These are phyloP conservation scores for Globisporangium cederbergense DNA, from an alignment of 352 stramenopile genomes.

Conservation along the genomic window DNA sequence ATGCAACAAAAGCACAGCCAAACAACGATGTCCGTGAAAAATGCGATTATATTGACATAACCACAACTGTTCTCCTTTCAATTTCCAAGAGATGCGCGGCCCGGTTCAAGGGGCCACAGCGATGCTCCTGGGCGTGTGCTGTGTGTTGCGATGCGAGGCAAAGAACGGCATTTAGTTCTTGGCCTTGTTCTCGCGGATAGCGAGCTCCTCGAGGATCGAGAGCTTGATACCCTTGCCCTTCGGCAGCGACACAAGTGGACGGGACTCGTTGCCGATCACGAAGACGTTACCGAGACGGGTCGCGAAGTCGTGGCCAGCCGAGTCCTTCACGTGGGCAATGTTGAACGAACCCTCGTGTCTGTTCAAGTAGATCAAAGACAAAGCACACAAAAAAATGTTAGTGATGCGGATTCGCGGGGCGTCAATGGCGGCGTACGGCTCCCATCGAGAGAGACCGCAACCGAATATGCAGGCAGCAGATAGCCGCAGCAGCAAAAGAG, in stretches of 20 bases:
- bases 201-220: constrained; percentile 96
- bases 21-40: not conserved
- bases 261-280: constrained; percentile 92
- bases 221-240: constrained; percentile 99
- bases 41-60: constrained; percentile 9
- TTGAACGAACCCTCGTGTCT: constrained; percentile 99
- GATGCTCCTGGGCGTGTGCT: constrained; percentile 1
- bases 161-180: constrained; percentile 47
- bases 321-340: constrained; percentile 99
- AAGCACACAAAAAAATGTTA: constrained; percentile 13
- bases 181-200: constrained; percentile 71
- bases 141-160: not conserved
- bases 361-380: constrained; percentile 22
- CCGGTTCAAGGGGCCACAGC: constrained; percentile 10
- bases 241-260: constrained; percentile 93
- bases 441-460: not conserved
- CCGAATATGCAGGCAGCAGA: not conserved
- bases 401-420: not conserved
- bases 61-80: constrained; percentile 16
- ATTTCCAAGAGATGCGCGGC: constrained; percentile 12
- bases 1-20: not conserved
- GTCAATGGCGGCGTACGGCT: not conserved
- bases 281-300: constrained; percentile 98
- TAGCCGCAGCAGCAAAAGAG: not conserved
- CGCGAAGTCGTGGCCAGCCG: constrained; percentile 96